Base-by-base conservation (phyloP, 345 rosid species). In the Bretschneidera sinensis region DNA sequence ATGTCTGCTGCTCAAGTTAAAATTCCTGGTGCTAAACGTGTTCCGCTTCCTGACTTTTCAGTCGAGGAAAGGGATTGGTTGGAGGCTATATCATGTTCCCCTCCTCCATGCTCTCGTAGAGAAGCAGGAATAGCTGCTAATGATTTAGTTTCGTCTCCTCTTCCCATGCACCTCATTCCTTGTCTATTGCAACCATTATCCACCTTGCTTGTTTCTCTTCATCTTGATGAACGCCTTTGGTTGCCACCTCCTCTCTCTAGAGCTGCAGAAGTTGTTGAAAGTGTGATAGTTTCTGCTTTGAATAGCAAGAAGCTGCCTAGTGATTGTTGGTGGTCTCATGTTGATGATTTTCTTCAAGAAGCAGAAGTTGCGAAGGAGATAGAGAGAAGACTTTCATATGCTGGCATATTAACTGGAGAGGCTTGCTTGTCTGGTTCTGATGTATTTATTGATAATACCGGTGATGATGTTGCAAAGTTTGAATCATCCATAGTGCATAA, bases 41-140 rank as follows among this genome's bases (percentile, higher is more conserved):
- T 73, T 74, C 82, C 91, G 61, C 96, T 90, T 76, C 95, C 99
- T 52, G 60, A 76, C 63, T 76, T 90, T 74, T 71, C 76, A 51
- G 97, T 94, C 60, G 95, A 86, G 77, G 96, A 90, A 74, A 79
- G 87, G 71, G 97, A 94, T 74, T 94, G 99, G 99, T 73, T 87
- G 78, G 96, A 85, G 79, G 97, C 96, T 78, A 76, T 94, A 64
- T 84, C 95, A 17, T 78, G 90, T 71, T 78, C 92, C 59, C 89
- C 92, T 51, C 97, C 95, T 57, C 97, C 99, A 49, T 90, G 99
- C 74, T 89, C 95, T 54, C 90, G 77, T 60, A 83, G 99, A 81
- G 97, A 89, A 78, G 96, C 97, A 49, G 99, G 99, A 68, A 78
- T 83, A 55, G 87, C 97, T 71, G 94, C 92, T 59, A 66, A 82